A percentile compares a stretch with the other conserved stretches of the same genome.
These are phyloP conservation scores for Plasmopara viticola DNA, from an alignment of 352 stramenopile genomes.

Conservation along the genomic window DNA sequence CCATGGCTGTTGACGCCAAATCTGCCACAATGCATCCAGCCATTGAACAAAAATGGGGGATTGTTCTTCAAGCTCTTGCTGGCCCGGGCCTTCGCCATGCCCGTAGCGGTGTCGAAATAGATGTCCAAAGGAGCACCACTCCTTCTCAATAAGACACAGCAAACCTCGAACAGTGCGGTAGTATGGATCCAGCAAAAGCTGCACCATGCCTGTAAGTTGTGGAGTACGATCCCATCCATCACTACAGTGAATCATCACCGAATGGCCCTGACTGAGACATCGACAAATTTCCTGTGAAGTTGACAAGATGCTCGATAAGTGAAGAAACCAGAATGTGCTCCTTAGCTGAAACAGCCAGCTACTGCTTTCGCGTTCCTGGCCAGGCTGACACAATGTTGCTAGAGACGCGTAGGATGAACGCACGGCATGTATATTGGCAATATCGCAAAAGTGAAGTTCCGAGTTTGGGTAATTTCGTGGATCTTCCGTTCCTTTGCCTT, in stretches of 20 bases:
- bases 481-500: slow-evolving; percentile 88
- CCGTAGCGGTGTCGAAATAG: slow-evolving; percentile 96
- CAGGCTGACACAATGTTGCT: slow-evolving; percentile 67
- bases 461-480: slow-evolving; percentile 92
- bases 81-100: slow-evolving; percentile 90
- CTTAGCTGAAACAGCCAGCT: slow-evolving; percentile 88
- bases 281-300: slow-evolving; percentile 92
- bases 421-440: slow-evolving; percentile 98
- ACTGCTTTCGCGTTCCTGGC: slow-evolving; percentile 59
- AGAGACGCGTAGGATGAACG: slow-evolving; percentile 84
- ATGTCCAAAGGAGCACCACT: slow-evolving; percentile 99
- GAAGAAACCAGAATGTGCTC: slow-evolving; percentile 96
- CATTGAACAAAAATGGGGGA: slow-evolving; percentile 99
- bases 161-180: slow-evolving; percentile 96
- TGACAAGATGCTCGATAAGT: slow-evolving; percentile 93
- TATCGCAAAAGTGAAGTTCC: slow-evolving; percentile 97
- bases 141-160: slow-evolving; percentile 96
- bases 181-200: slow-evolving; percentile 97
- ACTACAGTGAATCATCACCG: slow-evolving; percentile 97
- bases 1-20: slow-evolving; percentile 94
- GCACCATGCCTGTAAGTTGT: slow-evolving; percentile 92
- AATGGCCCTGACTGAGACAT: slow-evolving; percentile 89
- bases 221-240: slow-evolving; percentile 99
- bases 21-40: slow-evolving; percentile 97
- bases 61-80: slow-evolving; percentile 94